Base-by-base conservation (phyloP, 2,329 filamentous ascomycete genomes). In the Fusarium luffae region DNA sequence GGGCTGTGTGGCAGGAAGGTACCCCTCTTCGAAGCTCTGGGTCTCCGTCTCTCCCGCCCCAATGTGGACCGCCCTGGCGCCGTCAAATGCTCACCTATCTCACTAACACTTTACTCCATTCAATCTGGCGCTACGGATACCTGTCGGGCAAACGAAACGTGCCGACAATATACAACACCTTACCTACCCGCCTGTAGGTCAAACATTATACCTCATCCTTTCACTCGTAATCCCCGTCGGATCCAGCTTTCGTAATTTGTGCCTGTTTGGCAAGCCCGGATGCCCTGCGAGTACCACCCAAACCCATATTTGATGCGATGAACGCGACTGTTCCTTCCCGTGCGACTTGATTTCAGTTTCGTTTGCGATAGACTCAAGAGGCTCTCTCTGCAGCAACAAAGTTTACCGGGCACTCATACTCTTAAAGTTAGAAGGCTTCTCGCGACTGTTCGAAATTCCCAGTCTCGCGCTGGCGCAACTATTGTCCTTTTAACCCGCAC, bases 401-500 rank as follows among this genome's bases (percentile, higher is more conserved):
- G 47, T 40, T 34, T 25, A 47, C 57, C 19, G 54, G 37, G 44
- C 41, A 51, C 34, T 37, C 34, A 47, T 23, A 25, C 30, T 49
- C 50, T 62, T 43, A 62, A 48, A 61, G 47, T 25, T 32, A 41
- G 42, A 54, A 54, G 44, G 48, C 48, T 51, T 55, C 37, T 64
- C 58, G 43, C 57, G 54, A 56, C 47, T 47, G 52, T 41, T 54
- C 42, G 41, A 49, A 60, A 49, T 59, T 41, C 46, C 48, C 66
- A 54, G 61, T 71, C 57, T 57, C 63, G 64, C 70, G 67, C 65
- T 69, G 74, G 69, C 72, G 67, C 74, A 59, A 63, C 71, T 54
- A 43, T 72, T 72, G 72, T 70, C 70, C 63, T 63, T 71, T 58
- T 66, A 66, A 70, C 68, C 70, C 73, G 73, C 73, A 77, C 79